Conservation (phyloP, 805 yeast genomes). For the Nakazawaea laoshanensis region DNA sequence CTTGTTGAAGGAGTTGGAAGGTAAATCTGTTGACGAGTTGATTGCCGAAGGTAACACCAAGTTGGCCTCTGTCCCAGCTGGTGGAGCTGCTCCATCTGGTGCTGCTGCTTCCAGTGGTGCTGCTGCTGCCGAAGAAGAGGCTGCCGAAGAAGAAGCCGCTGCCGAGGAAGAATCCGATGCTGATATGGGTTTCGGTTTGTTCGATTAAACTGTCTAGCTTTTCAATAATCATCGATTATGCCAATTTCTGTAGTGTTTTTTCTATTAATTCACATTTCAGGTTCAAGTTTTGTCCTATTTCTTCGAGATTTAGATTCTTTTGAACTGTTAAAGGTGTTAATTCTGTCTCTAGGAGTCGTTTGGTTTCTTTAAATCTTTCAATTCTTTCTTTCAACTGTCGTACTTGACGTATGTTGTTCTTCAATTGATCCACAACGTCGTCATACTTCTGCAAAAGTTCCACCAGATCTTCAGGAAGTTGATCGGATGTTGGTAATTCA, state of each 20-base stretch:
- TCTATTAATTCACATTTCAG: no score
- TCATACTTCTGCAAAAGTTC: constrained; percentile 19
- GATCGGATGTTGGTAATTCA: constrained; percentile 21
- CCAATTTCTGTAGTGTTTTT: constrained; percentile 12
- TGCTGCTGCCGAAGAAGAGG: constrained; percentile 65
- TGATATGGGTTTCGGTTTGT: constrained; percentile 65
- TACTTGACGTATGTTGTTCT: constrained; percentile 12
- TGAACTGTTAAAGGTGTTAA: constrained; percentile 13
- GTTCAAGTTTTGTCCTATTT: no score
- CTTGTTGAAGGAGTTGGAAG: constrained; percentile 81
- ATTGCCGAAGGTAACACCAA: constrained; percentile 92
- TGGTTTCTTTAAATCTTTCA: no score
- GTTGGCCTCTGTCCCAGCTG: constrained; percentile 96
- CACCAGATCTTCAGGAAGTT: constrained; percentile 10
- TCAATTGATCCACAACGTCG: constrained; percentile 11
- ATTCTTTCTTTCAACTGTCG: constrained; percentile 12
- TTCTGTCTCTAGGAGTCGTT: neutral
- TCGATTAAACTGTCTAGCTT: constrained; percentile 20
- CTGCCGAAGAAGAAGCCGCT: constrained; percentile 62
- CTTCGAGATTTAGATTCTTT: constrained; percentile 16
- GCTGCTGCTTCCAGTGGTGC: constrained; percentile 65
- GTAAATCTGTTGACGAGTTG: constrained; percentile 85
- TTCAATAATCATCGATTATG: neutral
- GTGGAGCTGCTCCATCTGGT: constrained; percentile 90
- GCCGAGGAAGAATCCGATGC: constrained; percentile 57